A percentile compares a stretch with the other conserved stretches of the same genome.
Conservation (phyloP, 202 grass and related monocot genomes). For the Miscanthus sacchariflorus region DNA sequence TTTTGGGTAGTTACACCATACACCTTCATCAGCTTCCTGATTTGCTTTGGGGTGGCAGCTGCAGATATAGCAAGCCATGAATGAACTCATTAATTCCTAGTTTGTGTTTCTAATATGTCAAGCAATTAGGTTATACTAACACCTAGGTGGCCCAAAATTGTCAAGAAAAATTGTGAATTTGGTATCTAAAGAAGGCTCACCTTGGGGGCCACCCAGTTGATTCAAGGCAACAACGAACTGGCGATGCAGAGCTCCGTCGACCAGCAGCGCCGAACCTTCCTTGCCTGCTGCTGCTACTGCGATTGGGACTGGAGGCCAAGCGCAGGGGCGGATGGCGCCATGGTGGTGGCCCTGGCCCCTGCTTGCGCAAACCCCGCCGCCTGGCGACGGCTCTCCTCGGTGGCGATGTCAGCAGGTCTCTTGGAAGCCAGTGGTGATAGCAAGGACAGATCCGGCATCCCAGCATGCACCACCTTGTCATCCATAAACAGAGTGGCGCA, state of each 20-base stretch:
- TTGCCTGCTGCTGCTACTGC: slow-evolving; percentile 55
- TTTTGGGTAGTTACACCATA: slow-evolving; percentile 47
- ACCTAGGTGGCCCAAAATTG: neutral
- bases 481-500: too few relatives aligned
- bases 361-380: too few relatives aligned
- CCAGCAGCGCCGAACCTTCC: slow-evolving; percentile 75
- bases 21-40: slow-evolving; percentile 80
- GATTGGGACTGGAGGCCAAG: slow-evolving; percentile 32
- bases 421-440: too few relatives aligned
- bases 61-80: slow-evolving; percentile 10
- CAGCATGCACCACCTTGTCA: too few relatives aligned
- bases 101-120: neutral
- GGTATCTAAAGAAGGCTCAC: slow-evolving; percentile 24
- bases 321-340: neutral
- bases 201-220: slow-evolving; percentile 66
- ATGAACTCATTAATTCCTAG: neutral
- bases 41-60: slow-evolving; percentile 91
- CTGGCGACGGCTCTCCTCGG: too few relatives aligned
- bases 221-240: slow-evolving; percentile 61
- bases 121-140: neutral
- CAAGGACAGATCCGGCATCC: too few relatives aligned
- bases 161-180: neutral
- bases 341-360: too few relatives aligned
- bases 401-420: too few relatives aligned
- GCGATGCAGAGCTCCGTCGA: slow-evolving; percentile 66